Evolutionary conservation across 208 protist species (phyloP).

Genomic region (Ichthyophonus hoferi): DNA sequence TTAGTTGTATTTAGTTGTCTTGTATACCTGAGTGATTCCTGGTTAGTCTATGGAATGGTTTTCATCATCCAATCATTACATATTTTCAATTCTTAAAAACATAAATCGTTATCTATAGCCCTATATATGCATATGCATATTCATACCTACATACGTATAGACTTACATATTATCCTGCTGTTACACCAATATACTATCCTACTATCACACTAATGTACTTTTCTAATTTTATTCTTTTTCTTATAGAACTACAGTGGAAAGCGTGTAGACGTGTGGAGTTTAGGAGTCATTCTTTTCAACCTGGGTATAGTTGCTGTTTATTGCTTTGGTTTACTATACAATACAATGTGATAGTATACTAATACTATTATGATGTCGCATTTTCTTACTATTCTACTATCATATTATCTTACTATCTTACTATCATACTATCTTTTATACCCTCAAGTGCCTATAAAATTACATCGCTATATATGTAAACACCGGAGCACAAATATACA

Average conservation of each 20-base stretch:
- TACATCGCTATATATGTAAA: background rate
- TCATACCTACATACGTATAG: background rate
- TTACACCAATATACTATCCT: background rate
- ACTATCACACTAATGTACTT: too few species aligned
- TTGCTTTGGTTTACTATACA: background rate
- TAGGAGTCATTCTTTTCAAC: conserved; percentile 17
- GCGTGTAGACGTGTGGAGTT: conserved; percentile 19
- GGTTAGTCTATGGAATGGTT: too few species aligned
- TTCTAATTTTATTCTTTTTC: conserved; percentile 29
- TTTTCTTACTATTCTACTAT: too few species aligned
- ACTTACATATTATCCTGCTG: too few species aligned
- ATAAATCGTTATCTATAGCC: too few species aligned
- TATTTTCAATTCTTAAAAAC: too few species aligned
- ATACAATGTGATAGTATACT: background rate
- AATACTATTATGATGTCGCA: background rate
- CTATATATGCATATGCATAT: too few species aligned
- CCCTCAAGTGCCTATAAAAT: background rate
- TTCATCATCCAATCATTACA: too few species aligned
- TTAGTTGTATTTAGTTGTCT: too few species aligned
- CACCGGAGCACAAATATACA: background rate
- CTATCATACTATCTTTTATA: background rate
- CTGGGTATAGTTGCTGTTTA: background rate
- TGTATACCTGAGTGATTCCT: too few species aligned
- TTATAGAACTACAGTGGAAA: conserved; percentile 1
- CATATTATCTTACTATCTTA: background rate